These are phyloP conservation scores for Boletus reticuloceps DNA, from an alignment of 768 basidiomycete genomes.

Conservation along the genomic window DNA sequence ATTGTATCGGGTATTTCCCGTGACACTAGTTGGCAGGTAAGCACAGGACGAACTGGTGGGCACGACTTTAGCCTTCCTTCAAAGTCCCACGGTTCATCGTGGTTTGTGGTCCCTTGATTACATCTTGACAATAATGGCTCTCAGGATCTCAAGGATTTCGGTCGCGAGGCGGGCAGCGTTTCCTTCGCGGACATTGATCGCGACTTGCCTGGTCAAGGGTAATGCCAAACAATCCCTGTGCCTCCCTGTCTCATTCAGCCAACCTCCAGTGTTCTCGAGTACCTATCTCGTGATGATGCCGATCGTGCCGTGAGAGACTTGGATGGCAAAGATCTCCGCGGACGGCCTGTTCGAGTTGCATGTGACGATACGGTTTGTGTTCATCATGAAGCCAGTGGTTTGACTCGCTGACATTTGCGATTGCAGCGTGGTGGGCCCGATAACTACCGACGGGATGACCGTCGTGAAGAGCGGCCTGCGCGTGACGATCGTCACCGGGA, in stretches of 20 bases:
- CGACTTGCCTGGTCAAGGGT: conserved; percentile 86
- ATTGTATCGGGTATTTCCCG: conserved; percentile 87
- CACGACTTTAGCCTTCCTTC: conserved; percentile 1
- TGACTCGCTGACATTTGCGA: neutral
- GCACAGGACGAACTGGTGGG: conserved; percentile 28
- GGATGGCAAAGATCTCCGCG: conserved; percentile 85
- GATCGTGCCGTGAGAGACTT: conserved; percentile 90
- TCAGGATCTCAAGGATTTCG: conserved; percentile 97
- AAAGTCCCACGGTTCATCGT: conserved; percentile 22
- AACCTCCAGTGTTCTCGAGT: conserved; percentile 77
- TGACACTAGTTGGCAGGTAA: conserved; percentile 99
- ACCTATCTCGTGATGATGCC: conserved; percentile 83
- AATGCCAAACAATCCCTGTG: conserved; percentile 23
- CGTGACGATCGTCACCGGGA: conserved; percentile 61
- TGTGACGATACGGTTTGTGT: conserved; percentile 57
- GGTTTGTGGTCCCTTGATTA: conserved; percentile 4
- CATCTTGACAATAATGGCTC: conserved; percentile 32
- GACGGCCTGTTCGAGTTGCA: conserved; percentile 71
- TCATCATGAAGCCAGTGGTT: conserved; percentile 1
- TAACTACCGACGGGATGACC: conserved; percentile 76
- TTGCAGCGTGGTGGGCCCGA: conserved; percentile 62
- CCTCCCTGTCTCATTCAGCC: conserved; percentile 4
- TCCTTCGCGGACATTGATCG: conserved; percentile 95
- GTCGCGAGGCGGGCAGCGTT: conserved; percentile 89
- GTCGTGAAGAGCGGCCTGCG: conserved; percentile 52